These are phyloP conservation scores for Tetrapisispora arboricola DNA, from an alignment of 805 yeast species.

Conservation along the genomic window DNA sequence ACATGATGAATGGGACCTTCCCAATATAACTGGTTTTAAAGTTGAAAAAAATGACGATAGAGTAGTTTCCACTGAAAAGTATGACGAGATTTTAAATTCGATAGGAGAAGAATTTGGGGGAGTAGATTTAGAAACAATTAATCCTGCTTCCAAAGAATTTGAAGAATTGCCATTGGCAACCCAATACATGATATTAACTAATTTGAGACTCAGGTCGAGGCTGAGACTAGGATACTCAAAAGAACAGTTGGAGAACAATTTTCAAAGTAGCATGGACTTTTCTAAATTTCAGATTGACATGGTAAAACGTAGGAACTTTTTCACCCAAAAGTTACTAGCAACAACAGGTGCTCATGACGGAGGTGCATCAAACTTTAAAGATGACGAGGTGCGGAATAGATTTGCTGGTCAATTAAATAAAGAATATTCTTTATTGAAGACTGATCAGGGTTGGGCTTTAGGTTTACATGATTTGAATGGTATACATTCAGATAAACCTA, in stretches of 20 bases:
- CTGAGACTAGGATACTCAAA: slow-evolving; percentile 91
- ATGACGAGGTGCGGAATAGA: slow-evolving; percentile 30
- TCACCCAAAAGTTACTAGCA: slow-evolving; percentile 79
- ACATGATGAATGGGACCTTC: slow-evolving; percentile 80
- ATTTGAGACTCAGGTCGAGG: slow-evolving; percentile 72
- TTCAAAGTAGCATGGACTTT: slow-evolving; percentile 81
- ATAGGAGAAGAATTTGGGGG: slow-evolving; percentile 49
- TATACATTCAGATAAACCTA: slow-evolving; percentile 36
- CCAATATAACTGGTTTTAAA: slow-evolving; percentile 49
- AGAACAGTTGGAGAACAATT: slow-evolving; percentile 72
- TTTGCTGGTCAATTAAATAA: slow-evolving; percentile 77
- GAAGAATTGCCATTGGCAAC: slow-evolving; percentile 67
- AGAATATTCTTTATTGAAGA: slow-evolving; percentile 63
- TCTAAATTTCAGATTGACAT: slow-evolving; percentile 87
- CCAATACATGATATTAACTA: slow-evolving; percentile 80
- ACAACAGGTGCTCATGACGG: slow-evolving; percentile 68
- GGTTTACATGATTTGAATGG: slow-evolving; percentile 43
- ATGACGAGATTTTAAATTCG: slow-evolving; percentile 47
- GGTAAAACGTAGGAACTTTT: slow-evolving; percentile 83
- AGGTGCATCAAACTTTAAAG: slow-evolving; percentile 29
- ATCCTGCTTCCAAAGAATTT: slow-evolving; percentile 77
- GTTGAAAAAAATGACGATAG: slow-evolving; percentile 56
- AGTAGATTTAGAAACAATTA: slow-evolving; percentile 60
- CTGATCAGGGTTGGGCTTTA: slow-evolving; percentile 77
- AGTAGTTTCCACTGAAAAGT: slow-evolving; percentile 63